Evolutionary conservation across 2,329 filamentous ascomycete species (phyloP).

Genomic region (Coleophoma cylindrospora): DNA sequence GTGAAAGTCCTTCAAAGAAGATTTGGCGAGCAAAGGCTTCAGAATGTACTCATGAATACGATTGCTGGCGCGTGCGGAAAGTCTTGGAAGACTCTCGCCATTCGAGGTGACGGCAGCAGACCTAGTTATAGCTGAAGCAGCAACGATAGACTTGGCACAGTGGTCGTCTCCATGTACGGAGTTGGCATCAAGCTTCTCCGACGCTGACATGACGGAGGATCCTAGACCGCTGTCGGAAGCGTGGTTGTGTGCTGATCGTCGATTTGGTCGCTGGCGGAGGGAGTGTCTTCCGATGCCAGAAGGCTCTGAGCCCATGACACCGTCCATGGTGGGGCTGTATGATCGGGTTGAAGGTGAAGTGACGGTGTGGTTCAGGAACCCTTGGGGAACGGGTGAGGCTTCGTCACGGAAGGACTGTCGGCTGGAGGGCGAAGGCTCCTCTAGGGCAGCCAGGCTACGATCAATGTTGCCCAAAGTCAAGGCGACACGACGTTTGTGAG

Average conservation of each 20-base stretch:
- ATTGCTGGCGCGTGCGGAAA: conserved; percentile 66
- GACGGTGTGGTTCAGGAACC: conserved; percentile 52
- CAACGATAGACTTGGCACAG: conserved; percentile 34
- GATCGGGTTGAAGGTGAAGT: conserved; percentile 33
- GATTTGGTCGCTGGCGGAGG: conserved; percentile 45
- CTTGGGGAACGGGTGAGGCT: conserved; percentile 54
- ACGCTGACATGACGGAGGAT: conserved; percentile 66
- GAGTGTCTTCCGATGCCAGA: conserved; percentile 38
- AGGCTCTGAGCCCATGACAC: conserved; percentile 37
- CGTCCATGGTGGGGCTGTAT: conserved; percentile 25
- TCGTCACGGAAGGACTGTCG: conserved; percentile 46
- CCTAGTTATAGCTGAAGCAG: conserved; percentile 55
- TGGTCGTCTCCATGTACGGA: conserved; percentile 33
- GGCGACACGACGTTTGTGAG: conserved; percentile 63
- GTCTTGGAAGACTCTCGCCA: conserved; percentile 47
- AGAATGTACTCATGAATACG: conserved; percentile 78
- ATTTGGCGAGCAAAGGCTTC: conserved; percentile 69
- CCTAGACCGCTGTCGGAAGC: conserved; percentile 86
- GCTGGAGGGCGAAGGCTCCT: conserved; percentile 27
- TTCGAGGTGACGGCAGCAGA: conserved; percentile 45
- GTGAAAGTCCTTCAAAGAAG: conserved; percentile 73
- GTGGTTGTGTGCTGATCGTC: conserved; percentile 58
- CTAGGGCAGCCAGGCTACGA: conserved; percentile 48
- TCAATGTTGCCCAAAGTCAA: conserved; percentile 63
- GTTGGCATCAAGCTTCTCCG: conserved; percentile 41